phyloP scores from a whole-genome alignment of 805 yeast species.

The Yamadazyma akitaensis region DNA sequence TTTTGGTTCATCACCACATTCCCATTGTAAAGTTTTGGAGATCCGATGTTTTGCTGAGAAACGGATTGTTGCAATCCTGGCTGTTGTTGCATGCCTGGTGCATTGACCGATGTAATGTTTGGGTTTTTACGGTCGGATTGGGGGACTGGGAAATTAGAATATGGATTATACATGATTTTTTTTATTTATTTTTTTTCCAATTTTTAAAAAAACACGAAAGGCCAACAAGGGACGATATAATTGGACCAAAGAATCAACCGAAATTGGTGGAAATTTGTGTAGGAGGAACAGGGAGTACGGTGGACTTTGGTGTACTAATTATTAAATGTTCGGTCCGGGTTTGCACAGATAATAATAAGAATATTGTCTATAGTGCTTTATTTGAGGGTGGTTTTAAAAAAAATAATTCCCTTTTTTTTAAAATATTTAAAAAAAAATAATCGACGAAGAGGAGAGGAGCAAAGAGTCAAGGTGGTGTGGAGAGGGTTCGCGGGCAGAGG shows the following conservation, averaged over 20 bases:
- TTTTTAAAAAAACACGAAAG: neutral
- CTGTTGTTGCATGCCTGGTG: neutral
- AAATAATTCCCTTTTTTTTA: neutral
- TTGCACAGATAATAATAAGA: neutral
- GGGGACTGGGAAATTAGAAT: constrained; percentile 1
- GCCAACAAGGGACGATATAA: neutral
- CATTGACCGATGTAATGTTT: neutral
- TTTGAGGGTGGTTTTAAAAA: neutral
- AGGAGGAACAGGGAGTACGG: too few relatives aligned
- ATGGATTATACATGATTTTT: constrained; percentile 8
- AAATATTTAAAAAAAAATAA: too few relatives aligned
- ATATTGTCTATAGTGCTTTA: neutral
- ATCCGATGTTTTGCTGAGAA: neutral
- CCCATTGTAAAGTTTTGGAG: constrained; percentile 3
- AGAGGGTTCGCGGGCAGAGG: neutral
- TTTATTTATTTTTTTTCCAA: constrained; percentile 2
- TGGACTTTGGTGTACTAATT: too few relatives aligned
- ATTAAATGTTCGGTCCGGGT: too few relatives aligned
- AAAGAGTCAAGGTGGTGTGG: neutral
- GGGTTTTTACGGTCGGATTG: constrained; percentile 5
- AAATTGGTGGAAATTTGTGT: neutral
- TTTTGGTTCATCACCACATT: neutral
- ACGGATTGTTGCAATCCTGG: neutral
- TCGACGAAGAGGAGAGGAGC: neutral
- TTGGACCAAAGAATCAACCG: neutral